Evolutionary conservation across 352 stramenopile species (phyloP).

Genomic region (Thraustochytrium striatum): DNA sequence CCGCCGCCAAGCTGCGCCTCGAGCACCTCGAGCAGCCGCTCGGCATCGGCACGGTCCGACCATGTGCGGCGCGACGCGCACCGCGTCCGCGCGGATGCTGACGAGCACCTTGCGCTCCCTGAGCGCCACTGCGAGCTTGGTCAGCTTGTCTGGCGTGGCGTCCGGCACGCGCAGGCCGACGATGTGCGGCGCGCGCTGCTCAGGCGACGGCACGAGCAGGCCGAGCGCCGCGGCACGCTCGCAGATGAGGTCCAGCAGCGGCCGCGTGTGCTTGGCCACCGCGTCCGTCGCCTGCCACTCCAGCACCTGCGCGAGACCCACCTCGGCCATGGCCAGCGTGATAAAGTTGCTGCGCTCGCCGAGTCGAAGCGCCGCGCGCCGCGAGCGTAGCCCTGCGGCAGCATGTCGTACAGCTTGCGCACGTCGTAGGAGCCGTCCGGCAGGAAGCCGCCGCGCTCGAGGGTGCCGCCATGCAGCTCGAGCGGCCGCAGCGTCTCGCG

Average conservation of each 20-base stretch:
- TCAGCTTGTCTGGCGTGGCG: constrained; percentile 6
- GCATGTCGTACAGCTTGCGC: background rate
- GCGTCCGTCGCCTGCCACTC: background rate
- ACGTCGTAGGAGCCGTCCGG: constrained; percentile 22
- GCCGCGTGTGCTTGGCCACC: background rate
- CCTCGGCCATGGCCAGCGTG: background rate
- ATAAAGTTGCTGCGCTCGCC: constrained; percentile 5
- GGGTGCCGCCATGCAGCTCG: background rate
- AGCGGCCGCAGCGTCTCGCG: background rate
- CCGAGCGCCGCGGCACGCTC: background rate
- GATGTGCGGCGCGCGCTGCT: background rate
- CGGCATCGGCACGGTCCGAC: background rate
- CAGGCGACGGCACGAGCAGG: background rate
- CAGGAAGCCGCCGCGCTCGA: background rate
- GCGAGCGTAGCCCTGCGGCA: background rate
- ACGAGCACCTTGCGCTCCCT: background rate
- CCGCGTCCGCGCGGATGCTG: background rate
- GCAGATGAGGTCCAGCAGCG: background rate
- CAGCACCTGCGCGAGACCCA: background rate
- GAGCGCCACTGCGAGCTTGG: background rate
- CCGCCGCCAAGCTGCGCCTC: no score
- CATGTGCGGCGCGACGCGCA: constrained; percentile 21
- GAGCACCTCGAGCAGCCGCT: background rate
- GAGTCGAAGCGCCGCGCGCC: constrained; percentile 11
- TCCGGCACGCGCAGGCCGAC: constrained; percentile 1